These are phyloP conservation scores for Orbilia blumenaviensis DNA, from an alignment of 2,329 filamentous ascomycete species.

Conservation along the genomic window DNA sequence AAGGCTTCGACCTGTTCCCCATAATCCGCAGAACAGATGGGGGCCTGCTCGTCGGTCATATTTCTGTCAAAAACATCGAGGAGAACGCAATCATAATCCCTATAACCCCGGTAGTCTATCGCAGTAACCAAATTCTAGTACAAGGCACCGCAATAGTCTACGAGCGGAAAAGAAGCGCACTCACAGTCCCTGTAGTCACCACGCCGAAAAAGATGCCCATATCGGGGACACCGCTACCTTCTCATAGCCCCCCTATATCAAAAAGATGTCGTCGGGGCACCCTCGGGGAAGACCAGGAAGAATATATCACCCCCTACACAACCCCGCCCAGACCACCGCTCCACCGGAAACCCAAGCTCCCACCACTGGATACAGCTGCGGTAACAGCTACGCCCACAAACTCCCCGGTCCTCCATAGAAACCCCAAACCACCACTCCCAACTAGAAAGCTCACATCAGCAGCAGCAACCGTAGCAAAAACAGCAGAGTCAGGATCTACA, in stretches of 20 bases:
- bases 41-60: conserved; percentile 7
- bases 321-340: background rate
- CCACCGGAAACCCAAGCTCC: conserved; percentile 10
- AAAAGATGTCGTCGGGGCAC: too few relatives aligned
- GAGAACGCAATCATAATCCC: conserved; percentile 14
- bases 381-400: background rate
- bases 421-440: background rate
- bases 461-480: too few relatives aligned
- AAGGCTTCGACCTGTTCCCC: conserved; percentile 7
- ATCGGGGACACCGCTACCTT: too few relatives aligned
- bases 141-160: conserved; percentile 2
- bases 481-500: background rate
- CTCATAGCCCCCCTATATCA: background rate
- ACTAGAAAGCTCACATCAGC: background rate
- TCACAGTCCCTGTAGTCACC: background rate
- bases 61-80: conserved; percentile 13
- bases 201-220: background rate
- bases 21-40: background rate
- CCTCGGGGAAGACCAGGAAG: background rate
- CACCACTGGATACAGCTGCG: background rate
- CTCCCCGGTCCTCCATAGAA: background rate
- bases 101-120: conserved; percentile 1
- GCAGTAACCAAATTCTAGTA: background rate
- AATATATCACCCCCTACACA: background rate
- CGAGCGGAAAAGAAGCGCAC: conserved; percentile 1